These are phyloP conservation scores for Colletotrichum shisoi DNA, from an alignment of 2,329 filamentous ascomycete genomes.

Conservation along the genomic window DNA sequence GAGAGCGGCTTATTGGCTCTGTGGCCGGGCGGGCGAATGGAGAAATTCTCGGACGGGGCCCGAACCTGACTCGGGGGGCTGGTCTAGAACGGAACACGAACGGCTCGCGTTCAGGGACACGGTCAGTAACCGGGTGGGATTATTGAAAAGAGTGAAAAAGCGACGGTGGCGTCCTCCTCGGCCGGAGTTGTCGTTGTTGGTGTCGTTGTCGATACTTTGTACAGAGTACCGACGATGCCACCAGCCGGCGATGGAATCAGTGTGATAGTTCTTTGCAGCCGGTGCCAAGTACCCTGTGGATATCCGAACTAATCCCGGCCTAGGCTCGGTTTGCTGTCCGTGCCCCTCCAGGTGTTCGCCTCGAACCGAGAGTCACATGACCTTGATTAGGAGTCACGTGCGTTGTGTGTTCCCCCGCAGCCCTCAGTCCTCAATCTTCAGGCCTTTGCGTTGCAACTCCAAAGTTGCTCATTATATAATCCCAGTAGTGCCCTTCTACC, in stretches of 20 bases:
- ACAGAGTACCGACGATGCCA: no score
- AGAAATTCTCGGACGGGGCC: slow-evolving; percentile 36
- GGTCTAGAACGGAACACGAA: slow-evolving; percentile 26
- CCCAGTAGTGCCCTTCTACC: background rate
- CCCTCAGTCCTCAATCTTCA: slow-evolving; percentile 7
- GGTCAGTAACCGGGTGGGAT: background rate
- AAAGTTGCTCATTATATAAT: slow-evolving; percentile 32
- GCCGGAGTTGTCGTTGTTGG: background rate
- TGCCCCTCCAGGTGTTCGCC: slow-evolving; percentile 4
- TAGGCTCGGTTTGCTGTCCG: background rate
- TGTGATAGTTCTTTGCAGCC: background rate
- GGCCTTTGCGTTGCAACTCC: slow-evolving; percentile 21
- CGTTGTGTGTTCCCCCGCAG: background rate
- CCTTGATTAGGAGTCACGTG: background rate
- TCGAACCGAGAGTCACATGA: background rate
- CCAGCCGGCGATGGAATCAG: background rate
- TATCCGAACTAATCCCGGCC: background rate
- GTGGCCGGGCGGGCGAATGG: background rate
- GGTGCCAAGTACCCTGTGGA: background rate
- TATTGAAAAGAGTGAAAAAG: background rate
- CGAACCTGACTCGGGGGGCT: slow-evolving; percentile 30
- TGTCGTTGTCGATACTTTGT: no score
- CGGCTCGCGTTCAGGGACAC: slow-evolving; percentile 17
- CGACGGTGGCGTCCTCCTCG: no score
- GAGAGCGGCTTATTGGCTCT: slow-evolving; percentile 11